Conservation (phyloP, 257 asterid species). For the Przewalskia tangutica region DNA sequence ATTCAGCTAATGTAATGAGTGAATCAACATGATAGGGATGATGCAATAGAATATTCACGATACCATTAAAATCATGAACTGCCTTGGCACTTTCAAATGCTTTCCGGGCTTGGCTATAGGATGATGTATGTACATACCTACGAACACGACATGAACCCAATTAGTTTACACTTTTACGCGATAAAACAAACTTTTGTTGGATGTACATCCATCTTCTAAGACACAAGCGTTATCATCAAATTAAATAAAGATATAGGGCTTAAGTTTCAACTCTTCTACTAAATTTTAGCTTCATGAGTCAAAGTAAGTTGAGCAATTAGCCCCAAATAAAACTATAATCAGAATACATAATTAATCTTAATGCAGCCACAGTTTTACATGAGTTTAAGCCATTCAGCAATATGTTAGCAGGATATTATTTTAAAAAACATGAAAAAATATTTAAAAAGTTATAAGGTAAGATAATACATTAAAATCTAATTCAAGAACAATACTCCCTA, state of each 20-base stretch:
- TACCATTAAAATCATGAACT: conserved; percentile 77
- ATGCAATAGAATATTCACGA: conserved; percentile 55
- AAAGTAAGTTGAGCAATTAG: not conserved
- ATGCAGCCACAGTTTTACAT: not conserved
- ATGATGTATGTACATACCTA: conserved; percentile 64
- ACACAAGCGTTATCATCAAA: not conserved
- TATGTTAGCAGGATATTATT: not conserved
- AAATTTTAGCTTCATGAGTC: not conserved
- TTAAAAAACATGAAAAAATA: not conserved
- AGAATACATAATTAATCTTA: not conserved
- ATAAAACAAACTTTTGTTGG: not conserved
- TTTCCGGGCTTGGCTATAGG: conserved; percentile 77
- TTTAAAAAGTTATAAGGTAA: not conserved
- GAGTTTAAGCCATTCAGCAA: not conserved
- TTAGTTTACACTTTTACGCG: not conserved
- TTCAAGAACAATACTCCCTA: not conserved
- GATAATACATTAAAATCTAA: not conserved
- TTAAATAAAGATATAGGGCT: not conserved
- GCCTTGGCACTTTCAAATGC: conserved; percentile 87
- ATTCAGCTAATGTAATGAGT: conserved; percentile 71
- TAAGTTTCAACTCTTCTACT: not conserved
- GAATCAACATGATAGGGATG: conserved; percentile 93
- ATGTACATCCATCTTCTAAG: not conserved
- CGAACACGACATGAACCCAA: not conserved
- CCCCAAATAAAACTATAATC: not conserved